Conservation (phyloP, 1,139 yeast genomes). For the Kurtzmaniella quercitrusa region DNA sequence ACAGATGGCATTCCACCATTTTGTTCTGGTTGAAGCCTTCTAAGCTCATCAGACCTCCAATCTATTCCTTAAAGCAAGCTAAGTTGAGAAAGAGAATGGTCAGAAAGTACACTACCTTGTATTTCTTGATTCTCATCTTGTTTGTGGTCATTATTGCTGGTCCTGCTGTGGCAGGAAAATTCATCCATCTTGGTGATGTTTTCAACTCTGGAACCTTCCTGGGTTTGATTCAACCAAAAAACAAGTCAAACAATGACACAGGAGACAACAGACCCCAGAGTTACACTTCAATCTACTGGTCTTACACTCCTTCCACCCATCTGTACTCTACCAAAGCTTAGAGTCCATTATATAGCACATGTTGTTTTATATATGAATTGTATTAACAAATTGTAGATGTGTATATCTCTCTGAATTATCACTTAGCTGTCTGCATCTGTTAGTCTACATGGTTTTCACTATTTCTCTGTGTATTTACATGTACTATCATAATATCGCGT, state of each 20-base stretch:
- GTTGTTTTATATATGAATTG: slow-evolving; percentile 7
- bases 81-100: slow-evolving; percentile 99
- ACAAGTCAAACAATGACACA: slow-evolving; percentile 77
- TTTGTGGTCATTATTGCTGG: slow-evolving; percentile 81
- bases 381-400: background rate
- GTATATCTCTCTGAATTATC: background rate
- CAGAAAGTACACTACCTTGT: slow-evolving; percentile 84
- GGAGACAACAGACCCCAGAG: slow-evolving; percentile 50
- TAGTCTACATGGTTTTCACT: background rate
- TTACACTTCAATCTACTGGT: slow-evolving; percentile 49
- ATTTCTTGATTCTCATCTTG: slow-evolving; percentile 62
- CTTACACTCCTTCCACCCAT: slow-evolving; percentile 49
- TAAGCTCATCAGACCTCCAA: slow-evolving; percentile 98
- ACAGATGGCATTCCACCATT: slow-evolving; percentile 98
- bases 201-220: slow-evolving; percentile 32
- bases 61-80: slow-evolving; percentile 94
- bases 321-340: slow-evolving; percentile 60
- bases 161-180: slow-evolving; percentile 74
- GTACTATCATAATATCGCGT: background rate
- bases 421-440: too few species aligned
- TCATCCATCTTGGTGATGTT: slow-evolving; percentile 22
- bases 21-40: slow-evolving; percentile 98
- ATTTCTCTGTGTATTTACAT: background rate
- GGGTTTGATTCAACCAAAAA: slow-evolving; percentile 89
- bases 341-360: slow-evolving; percentile 11